Evolutionary conservation across 2,329 filamentous ascomycete genomes (phyloP), one percentile per base, ranked within the genome.

Genomic region (Fusarium sp.): DNA sequence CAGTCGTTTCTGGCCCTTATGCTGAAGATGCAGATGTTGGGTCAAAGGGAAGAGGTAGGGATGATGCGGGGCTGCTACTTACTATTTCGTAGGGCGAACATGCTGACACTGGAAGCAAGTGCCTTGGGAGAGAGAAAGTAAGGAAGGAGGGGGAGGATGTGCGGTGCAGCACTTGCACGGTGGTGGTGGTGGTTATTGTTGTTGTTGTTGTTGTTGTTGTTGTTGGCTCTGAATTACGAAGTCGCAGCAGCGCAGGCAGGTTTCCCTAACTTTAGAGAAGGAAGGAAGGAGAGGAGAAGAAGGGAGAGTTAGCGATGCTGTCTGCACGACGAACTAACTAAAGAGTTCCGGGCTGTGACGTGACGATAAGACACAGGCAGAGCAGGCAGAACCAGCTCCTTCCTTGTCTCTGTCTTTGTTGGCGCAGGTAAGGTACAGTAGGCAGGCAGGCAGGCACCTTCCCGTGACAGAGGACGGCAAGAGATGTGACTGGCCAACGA

Each of bases 61-160:
- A 67, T 60, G 44, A 57, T 61, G 61, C 61, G 59, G 61, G 55
- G 65, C 59, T 53, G 38, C 44, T 36, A 75, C 75, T 66, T 70
- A 77, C 75, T 75, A 69, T 77, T 77, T 64, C 75, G 72, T 53
- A 77, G 72, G 68, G 76, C 75, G 63, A 77, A 77, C 75, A 77
- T 77, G 62, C 56, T 76, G 72, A 62, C 47, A 44, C 22, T 63
- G 43, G 46, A 35, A 42, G 25, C 10, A n/a, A 22, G 34, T 52
- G 31, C 24, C 44, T 65, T 45, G 13, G 32, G 24, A 44, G 28
- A 51, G 53, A 36, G 53, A 48, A 45, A 48, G 43, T 35, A 31
- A 22, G 39, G 29, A 43, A 40, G 53, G 50, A 43, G 49, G 22
- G 52, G 38, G 31, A 39, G 42, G 32, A 31, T 48, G 35, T 28